Conservation (phyloP, 106 monocot species). For the Allium cepa region DNA sequence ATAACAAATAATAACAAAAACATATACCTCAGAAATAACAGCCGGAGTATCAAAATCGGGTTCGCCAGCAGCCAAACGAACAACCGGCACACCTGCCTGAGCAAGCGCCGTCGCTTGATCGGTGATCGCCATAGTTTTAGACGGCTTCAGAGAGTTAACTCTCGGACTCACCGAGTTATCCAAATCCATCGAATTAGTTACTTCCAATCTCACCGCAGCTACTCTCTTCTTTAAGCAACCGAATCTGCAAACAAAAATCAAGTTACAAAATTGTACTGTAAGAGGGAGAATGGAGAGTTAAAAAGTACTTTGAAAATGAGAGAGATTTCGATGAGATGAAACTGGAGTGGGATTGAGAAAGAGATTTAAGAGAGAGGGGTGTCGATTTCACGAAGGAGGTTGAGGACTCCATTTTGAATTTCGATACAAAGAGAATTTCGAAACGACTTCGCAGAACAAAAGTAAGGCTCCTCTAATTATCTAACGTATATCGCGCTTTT, state of each 20-base stretch:
- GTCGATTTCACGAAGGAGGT: background rate
- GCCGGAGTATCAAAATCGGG: conserved; percentile 84
- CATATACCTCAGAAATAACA: conserved; percentile 56
- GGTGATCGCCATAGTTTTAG: conserved; percentile 93
- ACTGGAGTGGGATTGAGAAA: background rate
- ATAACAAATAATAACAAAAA: background rate
- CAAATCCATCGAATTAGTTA: conserved; percentile 3
- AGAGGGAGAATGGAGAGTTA: background rate
- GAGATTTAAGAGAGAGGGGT: background rate
- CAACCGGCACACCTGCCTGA: conserved; percentile 83
- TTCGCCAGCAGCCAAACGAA: conserved; percentile 86
- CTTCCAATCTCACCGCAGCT: background rate
- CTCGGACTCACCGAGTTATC: conserved; percentile 74
- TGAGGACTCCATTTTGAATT: background rate
- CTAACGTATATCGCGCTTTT: background rate
- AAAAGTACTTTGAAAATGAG: background rate
- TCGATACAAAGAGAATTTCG: background rate
- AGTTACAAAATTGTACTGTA: background rate
- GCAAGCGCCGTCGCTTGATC: conserved; percentile 87
- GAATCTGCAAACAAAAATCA: background rate
- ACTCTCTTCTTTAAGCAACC: background rate
- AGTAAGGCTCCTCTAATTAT: background rate
- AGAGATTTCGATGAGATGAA: background rate
- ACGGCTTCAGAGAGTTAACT: conserved; percentile 76
- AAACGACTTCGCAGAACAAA: background rate